Base-by-base conservation (phyloP, 371 early-diverging fungal species). In the Mortierella sp. region DNA sequence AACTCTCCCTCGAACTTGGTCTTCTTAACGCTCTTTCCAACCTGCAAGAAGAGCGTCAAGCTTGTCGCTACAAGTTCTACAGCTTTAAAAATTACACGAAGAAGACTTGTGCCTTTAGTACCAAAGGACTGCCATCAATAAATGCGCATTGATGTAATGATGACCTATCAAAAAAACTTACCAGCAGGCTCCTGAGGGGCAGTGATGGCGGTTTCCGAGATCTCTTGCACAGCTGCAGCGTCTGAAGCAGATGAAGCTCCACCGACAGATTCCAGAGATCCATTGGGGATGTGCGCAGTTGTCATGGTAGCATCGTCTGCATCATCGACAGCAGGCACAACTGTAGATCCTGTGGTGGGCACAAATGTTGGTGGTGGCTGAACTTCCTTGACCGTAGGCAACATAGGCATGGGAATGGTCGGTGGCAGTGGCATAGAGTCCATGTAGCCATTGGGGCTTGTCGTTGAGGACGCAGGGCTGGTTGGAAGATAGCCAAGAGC, bases 1-100 rank as follows among this genome's bases (percentile, higher is more conserved):
- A 94, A 72, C 70, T 92, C 92, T 19, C 93, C 94, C 8, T 88
- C 88, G 71, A 92, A 93, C 57, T 75, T 57, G 4, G 89, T 83
- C 79, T 91, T 92, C 42, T 92, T 92, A 21, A 91, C 83, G 54
- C 88, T 87, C 71, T 91, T 88, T 34, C 90, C 90, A 21, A 87
- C 79, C 78, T 92, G 91, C 50, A 93, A 75, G 83, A 89, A 93
- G 24, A 93, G 74, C 5, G 89, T 91, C 60, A 89, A 63, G 3
- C 75, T 72, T 19, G 72, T 75, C 6, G 83, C 86, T 2, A 52
- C 34, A 14, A 79, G 76, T 16, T 75, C 77, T 34, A 65, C 75
- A 68, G 68, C 47, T 71, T 38, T 21, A 68, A 21, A 14, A 34
- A 21, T 31, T 19, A 58, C 54, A 28, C 10, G 5, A 5, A 44